Conservation (phyloP, 164 flowering plant species). For the Chloranthus sessilifolius region DNA sequence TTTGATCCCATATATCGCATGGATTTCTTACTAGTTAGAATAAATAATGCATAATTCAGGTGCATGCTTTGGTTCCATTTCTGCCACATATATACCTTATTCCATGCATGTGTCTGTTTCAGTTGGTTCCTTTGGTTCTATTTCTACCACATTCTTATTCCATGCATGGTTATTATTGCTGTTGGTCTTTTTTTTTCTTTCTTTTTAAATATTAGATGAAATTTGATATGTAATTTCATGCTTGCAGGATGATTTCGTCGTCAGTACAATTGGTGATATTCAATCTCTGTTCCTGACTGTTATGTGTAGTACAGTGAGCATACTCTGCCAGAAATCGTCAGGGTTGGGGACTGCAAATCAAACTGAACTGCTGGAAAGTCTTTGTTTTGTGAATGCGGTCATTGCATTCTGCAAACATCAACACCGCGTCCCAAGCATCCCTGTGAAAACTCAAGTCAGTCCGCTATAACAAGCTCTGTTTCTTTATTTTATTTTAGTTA, state of each 20-base stretch:
- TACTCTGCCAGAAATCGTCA: conserved; percentile 47
- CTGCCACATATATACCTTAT: no score
- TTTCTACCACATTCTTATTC: no score
- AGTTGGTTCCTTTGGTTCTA: no score
- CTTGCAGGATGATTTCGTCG: conserved; percentile 49
- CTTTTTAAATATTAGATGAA: no score
- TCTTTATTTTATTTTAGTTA: not conserved
- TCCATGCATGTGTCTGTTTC: no score
- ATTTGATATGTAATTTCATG: conserved; percentile 15
- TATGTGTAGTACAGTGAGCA: conserved; percentile 58
- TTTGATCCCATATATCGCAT: no score
- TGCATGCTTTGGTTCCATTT: no score
- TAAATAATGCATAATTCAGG: no score
- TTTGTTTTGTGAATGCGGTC: conserved; percentile 67
- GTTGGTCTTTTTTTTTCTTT: no score
- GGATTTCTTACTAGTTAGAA: no score
- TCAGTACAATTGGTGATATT: conserved; percentile 44
- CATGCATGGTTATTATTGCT: no score
- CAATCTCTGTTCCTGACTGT: conserved; percentile 62
- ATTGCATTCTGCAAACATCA: conserved; percentile 84
- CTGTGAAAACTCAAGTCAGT: conserved; percentile 73
- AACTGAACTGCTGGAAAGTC: conserved; percentile 45
- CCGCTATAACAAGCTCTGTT: conserved; percentile 1
- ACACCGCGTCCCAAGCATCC: conserved; percentile 49
- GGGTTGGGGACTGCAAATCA: conserved; percentile 35